A percentile compares a stretch with the other conserved stretches of the same genome.
Conservation (phyloP, 2,329 filamentous ascomycete species). For the Allantophomopsis lycopodina region DNA sequence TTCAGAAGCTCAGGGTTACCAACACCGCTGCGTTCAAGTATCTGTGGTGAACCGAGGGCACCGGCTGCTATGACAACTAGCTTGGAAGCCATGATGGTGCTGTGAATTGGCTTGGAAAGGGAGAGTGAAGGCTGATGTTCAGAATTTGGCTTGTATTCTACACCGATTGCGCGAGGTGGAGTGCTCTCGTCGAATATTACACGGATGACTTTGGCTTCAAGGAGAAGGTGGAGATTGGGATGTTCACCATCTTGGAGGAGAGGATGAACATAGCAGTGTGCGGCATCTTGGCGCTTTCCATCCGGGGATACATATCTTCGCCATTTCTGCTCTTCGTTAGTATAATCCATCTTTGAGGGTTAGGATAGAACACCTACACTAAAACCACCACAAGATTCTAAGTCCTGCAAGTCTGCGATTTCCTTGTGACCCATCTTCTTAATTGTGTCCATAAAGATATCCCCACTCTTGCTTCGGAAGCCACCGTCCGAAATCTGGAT, state of each 20-base stretch:
- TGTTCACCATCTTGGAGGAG: conserved; percentile 31
- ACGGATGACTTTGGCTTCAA: conserved; percentile 38
- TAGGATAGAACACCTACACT: conserved; percentile 9
- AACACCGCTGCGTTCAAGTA: conserved; percentile 50
- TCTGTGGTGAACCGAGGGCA: conserved; percentile 20
- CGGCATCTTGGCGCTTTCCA: conserved; percentile 43
- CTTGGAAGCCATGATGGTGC: conserved; percentile 34
- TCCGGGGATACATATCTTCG: conserved; percentile 33
- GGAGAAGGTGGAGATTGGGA: conserved; percentile 44
- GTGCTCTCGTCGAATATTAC: conserved; percentile 35
- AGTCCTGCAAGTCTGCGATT: conserved; percentile 36
- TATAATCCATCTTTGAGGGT: conserved; percentile 2
- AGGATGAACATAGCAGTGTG: conserved; percentile 38
- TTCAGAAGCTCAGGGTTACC: conserved; percentile 35
- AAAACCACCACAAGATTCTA: conserved; percentile 25
- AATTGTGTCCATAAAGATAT: conserved; percentile 34
- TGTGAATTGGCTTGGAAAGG: conserved; percentile 15
- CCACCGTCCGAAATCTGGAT: conserved; percentile 38
- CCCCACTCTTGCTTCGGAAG: conserved; percentile 26
- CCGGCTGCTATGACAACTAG: conserved; percentile 33
- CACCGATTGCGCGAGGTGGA: conserved; percentile 35
- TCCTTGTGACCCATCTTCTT: conserved; percentile 33
- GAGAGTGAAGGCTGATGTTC: conserved; percentile 21
- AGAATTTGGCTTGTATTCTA: conserved; percentile 40
- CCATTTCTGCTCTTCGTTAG: conserved; percentile 22